Conservation (phyloP, 202 grass and related monocot genomes). For the Cymbopogon flexuosus region DNA sequence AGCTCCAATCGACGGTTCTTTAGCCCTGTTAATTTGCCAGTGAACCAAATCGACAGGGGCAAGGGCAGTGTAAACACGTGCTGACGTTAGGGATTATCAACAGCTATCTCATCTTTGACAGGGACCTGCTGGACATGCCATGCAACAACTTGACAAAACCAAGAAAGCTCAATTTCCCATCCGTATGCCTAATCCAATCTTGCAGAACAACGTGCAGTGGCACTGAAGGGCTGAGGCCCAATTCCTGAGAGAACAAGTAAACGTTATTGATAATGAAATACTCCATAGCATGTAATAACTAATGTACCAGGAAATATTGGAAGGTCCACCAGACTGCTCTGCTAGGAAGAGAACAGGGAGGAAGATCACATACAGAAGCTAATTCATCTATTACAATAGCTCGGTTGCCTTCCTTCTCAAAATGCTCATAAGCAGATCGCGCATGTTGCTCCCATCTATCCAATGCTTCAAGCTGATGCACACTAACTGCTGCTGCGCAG, state of each 20-base stretch:
- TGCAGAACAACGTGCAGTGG: constrained; percentile 70
- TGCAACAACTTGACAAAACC: constrained; percentile 77
- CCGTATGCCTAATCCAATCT: constrained; percentile 75
- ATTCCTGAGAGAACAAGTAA: constrained; percentile 41
- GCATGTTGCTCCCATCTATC: constrained; percentile 91
- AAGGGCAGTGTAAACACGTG: constrained; percentile 19
- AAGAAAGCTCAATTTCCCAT: constrained; percentile 74
- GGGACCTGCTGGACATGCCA: constrained; percentile 56
- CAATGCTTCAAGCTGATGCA: constrained; percentile 78
- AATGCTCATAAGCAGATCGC: constrained; percentile 60
- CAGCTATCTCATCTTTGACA: constrained; percentile 58
- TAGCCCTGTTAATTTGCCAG: constrained; percentile 17
- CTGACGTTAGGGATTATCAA: constrained; percentile 36
- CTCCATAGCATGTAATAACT: neutral
- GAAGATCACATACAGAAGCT: constrained; percentile 54
- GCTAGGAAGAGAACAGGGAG: neutral
- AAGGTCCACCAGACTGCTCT: neutral
- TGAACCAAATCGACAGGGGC: constrained; percentile 4
- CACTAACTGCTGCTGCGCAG: constrained; percentile 65
- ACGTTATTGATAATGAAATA: neutral
- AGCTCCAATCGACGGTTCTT: constrained; percentile 7
- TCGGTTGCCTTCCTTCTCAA: constrained; percentile 77
- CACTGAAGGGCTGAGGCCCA: constrained; percentile 64
- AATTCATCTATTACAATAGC: constrained; percentile 76
- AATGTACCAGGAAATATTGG: neutral